Evolutionary conservation across 371 early-diverging fungal species (phyloP), one percentile per base, ranked within the genome.

Genomic region (Smittium culicis): DNA sequence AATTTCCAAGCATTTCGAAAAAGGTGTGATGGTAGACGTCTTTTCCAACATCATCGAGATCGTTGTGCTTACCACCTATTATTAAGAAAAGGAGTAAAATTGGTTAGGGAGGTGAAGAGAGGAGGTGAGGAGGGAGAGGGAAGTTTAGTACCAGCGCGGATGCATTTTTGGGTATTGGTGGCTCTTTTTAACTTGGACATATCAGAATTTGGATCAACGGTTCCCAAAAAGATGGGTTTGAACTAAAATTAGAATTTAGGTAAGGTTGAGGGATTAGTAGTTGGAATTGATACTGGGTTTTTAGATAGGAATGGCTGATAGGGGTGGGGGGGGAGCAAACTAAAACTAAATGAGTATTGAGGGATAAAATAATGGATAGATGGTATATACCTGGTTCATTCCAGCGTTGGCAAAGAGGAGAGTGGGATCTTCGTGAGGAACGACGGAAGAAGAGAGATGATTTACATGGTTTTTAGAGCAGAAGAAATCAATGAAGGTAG

Each of bases 1-100:
- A 99, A 84, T 99, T 99, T 66, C 99, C 99, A 80, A 99, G 81
- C 99, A 99, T 99, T 81, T 99, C 99, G 83, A 99, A 99, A 82
- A 96, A 99, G 45, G 99, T 99, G 79, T 99, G 99, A 79, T 99
- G 99, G 78, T 99, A 99, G 5, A 92, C 93, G 76, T 99, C 99
- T 77, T 92, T 96, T 67, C 99, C 99, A 28, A 99, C 99, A 80
- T 99, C 99, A 67, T 99, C 99, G 67, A 99, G 86, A 81, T 99
- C 99, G 77, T 99, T 99, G 80, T 99, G 99, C 82, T 99, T 99
- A 64, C 99, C 99, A 76, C 99, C 94, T 93, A 69, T 30, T 27
- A 28, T 45, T 28, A 32, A 54, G 11, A 33, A 29, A 33, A 63
- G 24, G 25, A 20, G 57, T 3, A n/a, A 16, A 57, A 57, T 16